These are phyloP conservation scores for Echites panduratus DNA, from an alignment of 257 asterid species.

Conservation along the genomic window DNA sequence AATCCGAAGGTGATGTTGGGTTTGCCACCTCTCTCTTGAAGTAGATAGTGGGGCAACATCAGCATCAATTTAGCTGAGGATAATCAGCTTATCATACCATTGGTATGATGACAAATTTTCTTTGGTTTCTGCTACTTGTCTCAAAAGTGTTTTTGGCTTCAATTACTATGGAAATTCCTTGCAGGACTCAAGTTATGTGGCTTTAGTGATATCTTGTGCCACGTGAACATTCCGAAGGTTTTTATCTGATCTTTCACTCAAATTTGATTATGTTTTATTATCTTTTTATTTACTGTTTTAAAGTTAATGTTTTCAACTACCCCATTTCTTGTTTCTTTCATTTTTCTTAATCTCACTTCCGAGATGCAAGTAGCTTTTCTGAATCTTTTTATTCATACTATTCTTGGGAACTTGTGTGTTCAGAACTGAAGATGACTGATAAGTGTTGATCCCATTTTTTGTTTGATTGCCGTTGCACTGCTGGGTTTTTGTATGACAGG, in stretches of 20 bases:
- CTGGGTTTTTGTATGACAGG: not conserved
- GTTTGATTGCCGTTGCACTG: not conserved
- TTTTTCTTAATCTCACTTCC: not conserved
- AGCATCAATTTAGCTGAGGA: slow-evolving; percentile 13
- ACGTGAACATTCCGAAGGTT: slow-evolving; percentile 2
- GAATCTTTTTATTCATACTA: not conserved
- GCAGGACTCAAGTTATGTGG: not conserved
- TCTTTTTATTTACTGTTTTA: not conserved
- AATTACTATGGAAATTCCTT: not conserved
- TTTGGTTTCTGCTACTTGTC: slow-evolving; percentile 4
- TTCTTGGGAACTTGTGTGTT: not conserved
- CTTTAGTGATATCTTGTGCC: not conserved
- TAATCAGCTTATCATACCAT: slow-evolving; percentile 4
- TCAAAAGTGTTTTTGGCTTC: not conserved
- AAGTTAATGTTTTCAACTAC: not conserved
- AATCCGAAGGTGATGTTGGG: slow-evolving; percentile 24
- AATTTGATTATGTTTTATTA: not conserved
- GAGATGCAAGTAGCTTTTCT: too few species aligned
- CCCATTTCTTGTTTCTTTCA: not conserved
- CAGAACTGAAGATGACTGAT: not conserved
- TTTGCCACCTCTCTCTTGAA: slow-evolving; percentile 23
- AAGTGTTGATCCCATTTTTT: not conserved
- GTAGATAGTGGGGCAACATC: slow-evolving; percentile 18
- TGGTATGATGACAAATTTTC: slow-evolving; percentile 14
- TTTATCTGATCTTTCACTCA: not conserved